phyloP scores from a whole-genome alignment of 768 basidiomycete species.

The Hypholoma fasciculare region DNA sequence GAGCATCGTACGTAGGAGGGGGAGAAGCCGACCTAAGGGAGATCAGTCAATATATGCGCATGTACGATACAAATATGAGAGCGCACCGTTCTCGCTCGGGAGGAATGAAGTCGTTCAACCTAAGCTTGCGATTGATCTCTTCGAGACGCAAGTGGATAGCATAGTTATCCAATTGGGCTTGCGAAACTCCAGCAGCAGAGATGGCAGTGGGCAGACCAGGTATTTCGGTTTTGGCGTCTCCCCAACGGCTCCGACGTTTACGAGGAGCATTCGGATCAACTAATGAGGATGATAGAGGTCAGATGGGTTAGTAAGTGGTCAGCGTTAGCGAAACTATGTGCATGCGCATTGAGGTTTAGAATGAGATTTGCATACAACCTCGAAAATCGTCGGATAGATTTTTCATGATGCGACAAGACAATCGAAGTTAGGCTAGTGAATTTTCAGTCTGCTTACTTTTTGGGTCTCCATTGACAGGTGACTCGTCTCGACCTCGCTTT shows the following conservation, averaged over 20 bases:
- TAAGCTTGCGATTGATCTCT: constrained; percentile 94
- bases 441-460: constrained; percentile 67
- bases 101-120: constrained; percentile 93
- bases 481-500: constrained; percentile 69
- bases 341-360: constrained; percentile 25
- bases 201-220: constrained; percentile 95
- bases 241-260: constrained; percentile 97
- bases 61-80: not conserved
- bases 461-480: constrained; percentile 57
- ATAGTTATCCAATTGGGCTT: constrained; percentile 96
- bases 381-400: constrained; percentile 33
- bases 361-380: constrained; percentile 23
- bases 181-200: constrained; percentile 89
- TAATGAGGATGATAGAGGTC: constrained; percentile 54
- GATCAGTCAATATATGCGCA: constrained; percentile 26
- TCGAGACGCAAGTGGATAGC: constrained; percentile 94
- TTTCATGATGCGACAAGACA: constrained; percentile 24
- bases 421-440: constrained; percentile 16
- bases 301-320: constrained; percentile 52
- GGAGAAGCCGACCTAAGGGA: constrained; percentile 84
- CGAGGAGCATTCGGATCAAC: constrained; percentile 86
- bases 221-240: constrained; percentile 88
- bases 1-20: constrained; percentile 95
- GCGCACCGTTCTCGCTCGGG: constrained; percentile 87
- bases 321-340: constrained; percentile 27